Percentiles rank a stretch among this genome's conserved stretches.
Conservation (phyloP, 1,284 basidiomycete species). For the Ganoderma sinense region DNA sequence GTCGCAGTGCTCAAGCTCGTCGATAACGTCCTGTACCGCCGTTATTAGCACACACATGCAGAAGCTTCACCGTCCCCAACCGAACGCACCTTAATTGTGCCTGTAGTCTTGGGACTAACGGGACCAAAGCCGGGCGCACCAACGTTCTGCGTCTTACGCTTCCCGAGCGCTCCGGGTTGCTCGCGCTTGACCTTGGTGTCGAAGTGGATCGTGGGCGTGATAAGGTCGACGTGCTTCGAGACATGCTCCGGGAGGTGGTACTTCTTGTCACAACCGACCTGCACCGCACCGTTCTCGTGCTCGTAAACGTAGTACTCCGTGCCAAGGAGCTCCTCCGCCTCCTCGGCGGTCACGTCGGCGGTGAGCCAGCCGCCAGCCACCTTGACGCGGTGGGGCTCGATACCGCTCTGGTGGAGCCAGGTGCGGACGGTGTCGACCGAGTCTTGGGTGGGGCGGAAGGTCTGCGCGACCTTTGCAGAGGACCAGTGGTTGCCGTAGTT, state of each 20-base stretch:
- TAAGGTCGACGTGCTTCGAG: slow-evolving; percentile 52
- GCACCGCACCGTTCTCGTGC: slow-evolving; percentile 48
- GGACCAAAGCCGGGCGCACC: slow-evolving; percentile 42
- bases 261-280: slow-evolving; percentile 45
- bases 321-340: slow-evolving; percentile 53
- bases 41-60: neutral
- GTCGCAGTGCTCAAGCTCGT: slow-evolving; percentile 42
- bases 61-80: neutral
- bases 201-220: slow-evolving; percentile 58
- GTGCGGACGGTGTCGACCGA: slow-evolving; percentile 49
- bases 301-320: slow-evolving; percentile 55
- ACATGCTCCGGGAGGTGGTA: slow-evolving; percentile 56
- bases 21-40: slow-evolving; percentile 20
- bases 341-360: slow-evolving; percentile 50
- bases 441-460: slow-evolving; percentile 52
- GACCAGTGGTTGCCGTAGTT: slow-evolving; percentile 55
- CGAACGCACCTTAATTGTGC: slow-evolving; percentile 20
- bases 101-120: slow-evolving; percentile 32
- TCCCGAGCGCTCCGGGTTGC: slow-evolving; percentile 4
- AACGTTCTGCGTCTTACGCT: slow-evolving; percentile 21
- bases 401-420: slow-evolving; percentile 50
- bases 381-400: slow-evolving; percentile 41
- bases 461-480: slow-evolving; percentile 44
- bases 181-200: slow-evolving; percentile 38
- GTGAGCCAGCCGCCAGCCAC: slow-evolving; percentile 52